Percentiles rank a stretch among this genome's conserved stretches.
These are phyloP conservation scores for Penicillium desertorum DNA, from an alignment of 495 filamentous ascomycete genomes.

Conservation along the genomic window DNA sequence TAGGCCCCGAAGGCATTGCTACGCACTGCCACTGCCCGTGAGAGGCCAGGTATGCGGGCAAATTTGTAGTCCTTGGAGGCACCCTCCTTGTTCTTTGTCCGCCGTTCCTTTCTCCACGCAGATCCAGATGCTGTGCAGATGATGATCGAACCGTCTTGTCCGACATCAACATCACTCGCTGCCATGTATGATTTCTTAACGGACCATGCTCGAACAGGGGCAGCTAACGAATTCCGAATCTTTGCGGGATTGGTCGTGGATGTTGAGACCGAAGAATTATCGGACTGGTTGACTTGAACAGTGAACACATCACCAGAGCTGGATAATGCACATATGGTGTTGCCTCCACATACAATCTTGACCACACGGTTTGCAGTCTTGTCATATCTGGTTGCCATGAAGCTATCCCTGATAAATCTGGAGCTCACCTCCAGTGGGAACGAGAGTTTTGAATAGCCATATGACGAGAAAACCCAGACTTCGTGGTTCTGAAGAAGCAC, in stretches of 20 bases:
- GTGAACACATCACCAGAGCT: slow-evolving; percentile 84
- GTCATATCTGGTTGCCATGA: slow-evolving; percentile 68
- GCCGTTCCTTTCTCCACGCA: slow-evolving; percentile 83
- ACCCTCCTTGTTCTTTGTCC: slow-evolving; percentile 75
- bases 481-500: slow-evolving; percentile 82
- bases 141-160: slow-evolving; percentile 92
- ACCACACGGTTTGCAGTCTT: slow-evolving; percentile 60
- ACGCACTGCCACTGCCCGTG: slow-evolving; percentile 75
- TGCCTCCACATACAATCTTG: slow-evolving; percentile 79
- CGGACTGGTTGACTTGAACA: slow-evolving; percentile 65
- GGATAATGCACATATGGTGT: slow-evolving; percentile 85
- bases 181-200: slow-evolving; percentile 79
- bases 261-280: slow-evolving; percentile 55
- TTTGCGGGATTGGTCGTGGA: slow-evolving; percentile 91
- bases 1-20: slow-evolving; percentile 87
- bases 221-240: slow-evolving; percentile 72
- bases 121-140: slow-evolving; percentile 88
- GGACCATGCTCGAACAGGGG: slow-evolving; percentile 78
- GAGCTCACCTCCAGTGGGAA: slow-evolving; percentile 75
- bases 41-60: slow-evolving; percentile 81
- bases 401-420: slow-evolving; percentile 64
- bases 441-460: slow-evolving; percentile 81
- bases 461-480: slow-evolving; percentile 90
- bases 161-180: slow-evolving; percentile 80
- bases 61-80: slow-evolving; percentile 84